Conservation (phyloP, 2,329 filamentous ascomycete species). For the Exserohilum rostratum region DNA sequence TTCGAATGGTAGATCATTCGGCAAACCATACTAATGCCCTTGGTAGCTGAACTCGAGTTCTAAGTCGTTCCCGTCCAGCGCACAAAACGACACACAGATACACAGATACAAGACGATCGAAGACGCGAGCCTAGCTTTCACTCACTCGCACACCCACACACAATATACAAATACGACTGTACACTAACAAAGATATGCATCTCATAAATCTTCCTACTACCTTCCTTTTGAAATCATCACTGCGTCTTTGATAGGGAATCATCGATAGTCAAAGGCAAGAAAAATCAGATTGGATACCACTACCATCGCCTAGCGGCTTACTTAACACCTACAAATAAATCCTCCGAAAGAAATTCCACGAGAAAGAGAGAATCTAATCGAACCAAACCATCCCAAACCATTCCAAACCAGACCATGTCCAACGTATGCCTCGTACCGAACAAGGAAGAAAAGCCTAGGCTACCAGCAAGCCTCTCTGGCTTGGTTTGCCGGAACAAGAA, state of each 20-base stretch:
- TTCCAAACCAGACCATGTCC: not conserved
- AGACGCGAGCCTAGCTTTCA: constrained; percentile 8
- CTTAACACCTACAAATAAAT: too few species aligned
- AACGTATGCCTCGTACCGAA: too few species aligned
- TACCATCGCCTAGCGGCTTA: not conserved
- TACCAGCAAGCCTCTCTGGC: too few species aligned
- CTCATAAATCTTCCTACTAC: not conserved
- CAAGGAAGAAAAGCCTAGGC: too few species aligned
- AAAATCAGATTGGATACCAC: constrained; percentile 9
- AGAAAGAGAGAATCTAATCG: not conserved
- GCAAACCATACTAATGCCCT: constrained; percentile 22
- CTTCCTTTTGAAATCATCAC: not conserved
- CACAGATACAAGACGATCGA: constrained; percentile 4
- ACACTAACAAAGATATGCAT: constrained; percentile 1
- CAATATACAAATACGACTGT: not conserved
- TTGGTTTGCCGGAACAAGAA: too few species aligned
- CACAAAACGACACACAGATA: constrained; percentile 10
- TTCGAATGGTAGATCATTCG: constrained; percentile 81
- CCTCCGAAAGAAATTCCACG: too few species aligned
- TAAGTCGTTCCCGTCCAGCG: constrained; percentile 17
- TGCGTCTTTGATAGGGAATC: not conserved
- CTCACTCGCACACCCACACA: not conserved
- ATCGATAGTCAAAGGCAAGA: not conserved
- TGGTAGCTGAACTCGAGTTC: constrained; percentile 34
- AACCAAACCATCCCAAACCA: too few species aligned